Base-by-base conservation (phyloP, 139 green algal species). In the Auxenochlorella protothecoides region DNA sequence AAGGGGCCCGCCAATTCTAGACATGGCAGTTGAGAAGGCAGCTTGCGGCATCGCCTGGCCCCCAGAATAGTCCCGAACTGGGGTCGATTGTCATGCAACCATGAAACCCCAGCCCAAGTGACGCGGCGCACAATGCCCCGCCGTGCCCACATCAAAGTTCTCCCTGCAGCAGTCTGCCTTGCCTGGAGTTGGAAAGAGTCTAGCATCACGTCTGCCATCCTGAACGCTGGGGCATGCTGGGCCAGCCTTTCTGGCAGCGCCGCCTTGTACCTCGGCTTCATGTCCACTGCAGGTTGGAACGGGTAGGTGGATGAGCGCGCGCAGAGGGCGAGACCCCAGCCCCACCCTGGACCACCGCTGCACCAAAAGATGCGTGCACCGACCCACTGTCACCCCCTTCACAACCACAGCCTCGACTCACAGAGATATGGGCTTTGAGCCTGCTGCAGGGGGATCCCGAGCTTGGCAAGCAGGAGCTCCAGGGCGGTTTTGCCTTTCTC, bases 371-470 rank as follows among this genome's bases (percentile, higher is more conserved):
- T 44, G 27, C 27, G 27, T 44, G 27, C 27, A 44, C 27, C 27
- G 27, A 44, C 27, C 27, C 27, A 44, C 27, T 44, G 27, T 44
- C 27, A 44, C 27, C 27, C 27, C 27, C 13, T 10, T 9, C 57
- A 62, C 57, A 65, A 69, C 27, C 27, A 53, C 54, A 9, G 51
- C 55, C 56, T 16, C n/a, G 44, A 44, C 27, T 44, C 27, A 44
- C 27, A 44, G 27, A 44, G 27, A 44, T 44, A 44, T 44, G 27
- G 27, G 27, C 27, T 44, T 67, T 73, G 71, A 56, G 72, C 68
- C 59, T 92, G 69, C 53, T 77, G 71, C 6, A 89, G 71, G 3
- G 84, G 80, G 51, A 97, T 77, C 59, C 92, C 92, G 72, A 96
- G 85, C 69, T 87, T 78, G 4, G 77, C 88, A 13, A 97, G 76